phyloP scores from a whole-genome alignment of 352 stramenopile genomes.

The Hyaloperonospora arabidopsidis region DNA sequence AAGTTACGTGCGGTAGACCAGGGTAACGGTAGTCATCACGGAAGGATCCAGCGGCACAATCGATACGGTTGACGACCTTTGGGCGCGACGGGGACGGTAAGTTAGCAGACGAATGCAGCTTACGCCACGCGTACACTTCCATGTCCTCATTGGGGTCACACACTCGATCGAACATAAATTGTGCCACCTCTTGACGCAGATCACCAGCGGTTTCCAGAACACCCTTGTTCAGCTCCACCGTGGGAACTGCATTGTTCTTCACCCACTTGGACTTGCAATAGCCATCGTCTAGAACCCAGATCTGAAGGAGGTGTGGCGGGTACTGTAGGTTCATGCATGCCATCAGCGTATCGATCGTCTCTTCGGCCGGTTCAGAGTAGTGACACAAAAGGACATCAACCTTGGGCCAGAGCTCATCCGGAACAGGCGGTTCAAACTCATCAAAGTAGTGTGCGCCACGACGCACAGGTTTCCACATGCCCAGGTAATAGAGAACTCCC shows the following conservation, averaged over 20 bases:
- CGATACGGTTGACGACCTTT: slow-evolving; percentile 57
- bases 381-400: slow-evolving; percentile 78
- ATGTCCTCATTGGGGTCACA: slow-evolving; percentile 79
- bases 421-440: slow-evolving; percentile 75
- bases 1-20: slow-evolving; percentile 66
- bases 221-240: slow-evolving; percentile 71
- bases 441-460: slow-evolving; percentile 83
- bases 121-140: slow-evolving; percentile 79
- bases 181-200: slow-evolving; percentile 67
- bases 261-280: slow-evolving; percentile 79
- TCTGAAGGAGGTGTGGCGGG: slow-evolving; percentile 73
- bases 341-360: slow-evolving; percentile 80
- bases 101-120: slow-evolving; percentile 78
- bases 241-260: slow-evolving; percentile 64
- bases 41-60: slow-evolving; percentile 76
- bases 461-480: slow-evolving; percentile 84
- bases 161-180: slow-evolving; percentile 83
- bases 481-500: slow-evolving; percentile 77
- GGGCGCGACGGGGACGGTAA: slow-evolving; percentile 51
- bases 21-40: slow-evolving; percentile 78
- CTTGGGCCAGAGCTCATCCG: slow-evolving; percentile 77
- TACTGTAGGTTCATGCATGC: slow-evolving; percentile 86
- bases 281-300: slow-evolving; percentile 80
- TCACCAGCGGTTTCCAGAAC: slow-evolving; percentile 75
- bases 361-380: slow-evolving; percentile 82